These are phyloP conservation scores for Globisporangium sylvaticum DNA, from an alignment of 352 stramenopile genomes.

Conservation along the genomic window DNA sequence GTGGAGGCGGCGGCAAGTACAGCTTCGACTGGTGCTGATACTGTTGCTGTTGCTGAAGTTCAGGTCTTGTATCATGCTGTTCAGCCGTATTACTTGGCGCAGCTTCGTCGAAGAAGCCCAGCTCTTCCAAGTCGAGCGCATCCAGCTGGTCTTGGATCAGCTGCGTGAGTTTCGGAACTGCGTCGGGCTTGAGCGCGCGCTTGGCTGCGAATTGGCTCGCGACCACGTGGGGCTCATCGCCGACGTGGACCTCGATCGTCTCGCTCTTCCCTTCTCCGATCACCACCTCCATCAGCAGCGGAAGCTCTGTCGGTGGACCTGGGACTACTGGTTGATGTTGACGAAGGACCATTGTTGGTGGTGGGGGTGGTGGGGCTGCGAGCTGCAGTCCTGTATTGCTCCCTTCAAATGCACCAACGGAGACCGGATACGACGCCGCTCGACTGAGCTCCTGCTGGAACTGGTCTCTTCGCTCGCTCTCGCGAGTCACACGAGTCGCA, in stretches of 20 bases:
- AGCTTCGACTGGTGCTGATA: background rate
- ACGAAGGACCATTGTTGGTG: background rate
- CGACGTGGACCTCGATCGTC: slow-evolving; percentile 62
- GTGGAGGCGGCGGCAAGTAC: background rate
- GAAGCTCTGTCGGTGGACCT: slow-evolving; percentile 30
- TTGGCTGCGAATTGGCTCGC: slow-evolving; percentile 46
- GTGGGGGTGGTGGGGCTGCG: background rate
- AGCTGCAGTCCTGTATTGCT: background rate
- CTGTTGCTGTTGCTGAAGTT: background rate
- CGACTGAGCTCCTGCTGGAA: slow-evolving; percentile 34
- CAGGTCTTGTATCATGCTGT: background rate
- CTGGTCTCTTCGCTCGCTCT: slow-evolving; percentile 32
- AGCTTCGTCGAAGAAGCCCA: background rate
- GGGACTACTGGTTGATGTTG: background rate
- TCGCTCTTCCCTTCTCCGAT: slow-evolving; percentile 65
- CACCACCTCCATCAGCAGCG: slow-evolving; percentile 75
- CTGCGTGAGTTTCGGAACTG: slow-evolving; percentile 42
- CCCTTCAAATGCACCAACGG: background rate
- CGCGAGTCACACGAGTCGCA: slow-evolving; percentile 30
- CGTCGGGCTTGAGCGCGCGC: slow-evolving; percentile 46
- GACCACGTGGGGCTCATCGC: slow-evolving; percentile 41
- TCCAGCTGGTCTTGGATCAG: slow-evolving; percentile 62
- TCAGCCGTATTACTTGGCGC: background rate
- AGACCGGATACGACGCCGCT: slow-evolving; percentile 4
- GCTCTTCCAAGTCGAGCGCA: slow-evolving; percentile 21